Evolutionary conservation across 202 grass and related monocot genomes (phyloP), one percentile per base, ranked within the genome.

Genomic region (Zoysia matrella): DNA sequence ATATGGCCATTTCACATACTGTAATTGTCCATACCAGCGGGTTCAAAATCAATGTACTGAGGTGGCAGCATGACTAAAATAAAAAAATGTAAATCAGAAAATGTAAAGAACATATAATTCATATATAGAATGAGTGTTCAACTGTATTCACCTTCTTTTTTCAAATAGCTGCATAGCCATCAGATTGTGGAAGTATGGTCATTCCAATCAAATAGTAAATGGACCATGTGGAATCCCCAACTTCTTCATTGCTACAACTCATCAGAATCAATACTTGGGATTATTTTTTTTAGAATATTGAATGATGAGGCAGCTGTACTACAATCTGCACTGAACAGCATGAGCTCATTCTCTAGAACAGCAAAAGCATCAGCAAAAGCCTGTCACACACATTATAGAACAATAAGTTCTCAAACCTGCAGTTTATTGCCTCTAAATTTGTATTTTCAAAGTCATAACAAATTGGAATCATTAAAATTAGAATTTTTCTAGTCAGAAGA

Each of bases 331-430:
- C 85, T 88, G 61, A 89, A 90, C 67, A 90, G 86, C 40, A 80
- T 75, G 83, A 95, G 58, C 74, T 98, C 95, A 78, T 91, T 95
- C 83, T 98, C 95, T 80, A 98, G 86, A 56, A 93, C 77, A 78
- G 79, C 82, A 82, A 92, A 93, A 70, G 95, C 92, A 87, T 98
- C 92, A 77, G 95, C 89, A 88, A 98, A 98, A 85, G 95, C 95
- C 95, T 98, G 84, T 47, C 63, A 83, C 49, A 63, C 7, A 86
- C 41, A 85, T 76, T 50, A 80, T 82, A 52, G 64, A 79, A 65
- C 47, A 14, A 55, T 79, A 14, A 68, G 18, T 87, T 78, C 15
- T 75, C 71, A 14, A 65, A 69, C 11, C 5, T 80, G 8, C 44
- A 85, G 41, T 47, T 68, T 69, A 44, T 18, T 49, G n/a, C 43